Conservation (phyloP, 2,329 filamentous ascomycete species). For the Blumeria hordei region DNA sequence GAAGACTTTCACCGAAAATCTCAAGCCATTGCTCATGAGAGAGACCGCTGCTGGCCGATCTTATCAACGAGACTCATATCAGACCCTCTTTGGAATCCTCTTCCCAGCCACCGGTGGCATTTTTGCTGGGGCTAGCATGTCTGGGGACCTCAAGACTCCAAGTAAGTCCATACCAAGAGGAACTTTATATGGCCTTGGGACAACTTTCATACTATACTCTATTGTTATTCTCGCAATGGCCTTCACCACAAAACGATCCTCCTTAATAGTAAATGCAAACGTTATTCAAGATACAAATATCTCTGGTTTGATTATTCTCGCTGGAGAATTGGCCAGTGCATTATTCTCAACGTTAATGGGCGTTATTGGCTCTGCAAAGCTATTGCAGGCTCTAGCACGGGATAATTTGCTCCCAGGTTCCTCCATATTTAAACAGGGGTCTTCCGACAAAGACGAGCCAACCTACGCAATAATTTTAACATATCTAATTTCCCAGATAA, state of each 20-base stretch:
- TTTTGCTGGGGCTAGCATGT: slow-evolving; percentile 66
- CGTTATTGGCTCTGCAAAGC: slow-evolving; percentile 61
- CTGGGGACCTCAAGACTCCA: slow-evolving; percentile 59
- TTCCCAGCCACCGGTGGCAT: slow-evolving; percentile 43
- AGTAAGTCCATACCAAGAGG: slow-evolving; percentile 67
- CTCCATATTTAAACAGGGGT: slow-evolving; percentile 48
- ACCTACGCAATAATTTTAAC: slow-evolving; percentile 54
- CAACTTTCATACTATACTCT: slow-evolving; percentile 55
- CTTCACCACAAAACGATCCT: slow-evolving; percentile 46
- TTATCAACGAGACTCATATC: slow-evolving; percentile 42
- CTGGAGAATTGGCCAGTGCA: slow-evolving; percentile 61
- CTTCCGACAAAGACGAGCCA: slow-evolving; percentile 47
- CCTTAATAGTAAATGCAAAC: slow-evolving; percentile 43
- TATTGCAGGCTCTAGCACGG: slow-evolving; percentile 60
- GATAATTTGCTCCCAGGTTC: slow-evolving; percentile 60
- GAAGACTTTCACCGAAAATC: slow-evolving; percentile 46
- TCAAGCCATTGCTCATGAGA: slow-evolving; percentile 39
- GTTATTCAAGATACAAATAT: slow-evolving; percentile 61
- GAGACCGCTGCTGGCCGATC: slow-evolving; percentile 38
- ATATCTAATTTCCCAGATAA: slow-evolving; percentile 50
- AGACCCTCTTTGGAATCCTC: slow-evolving; percentile 64
- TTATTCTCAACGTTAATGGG: slow-evolving; percentile 78
- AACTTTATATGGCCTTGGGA: slow-evolving; percentile 52
- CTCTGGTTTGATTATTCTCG: slow-evolving; percentile 48
- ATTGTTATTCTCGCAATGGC: slow-evolving; percentile 60